phyloP scores from a whole-genome alignment of 768 basidiomycete species.

The Chlorophyllum brunneum region DNA sequence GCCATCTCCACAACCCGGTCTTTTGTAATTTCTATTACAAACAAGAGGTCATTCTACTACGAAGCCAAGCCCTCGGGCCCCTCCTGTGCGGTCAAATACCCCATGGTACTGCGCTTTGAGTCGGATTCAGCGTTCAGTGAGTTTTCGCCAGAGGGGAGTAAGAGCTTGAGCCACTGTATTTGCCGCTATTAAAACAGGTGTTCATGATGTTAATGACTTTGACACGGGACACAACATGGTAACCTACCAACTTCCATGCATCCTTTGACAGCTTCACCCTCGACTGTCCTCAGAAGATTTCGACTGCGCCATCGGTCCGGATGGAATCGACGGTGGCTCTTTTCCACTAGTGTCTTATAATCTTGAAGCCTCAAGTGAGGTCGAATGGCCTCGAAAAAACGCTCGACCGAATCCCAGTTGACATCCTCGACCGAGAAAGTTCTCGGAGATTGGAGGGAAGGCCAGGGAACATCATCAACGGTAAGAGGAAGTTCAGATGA shows the following conservation, averaged over 20 bases:
- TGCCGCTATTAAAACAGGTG: constrained; percentile 28
- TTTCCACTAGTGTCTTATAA: constrained; percentile 62
- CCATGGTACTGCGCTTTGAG: too few relatives aligned
- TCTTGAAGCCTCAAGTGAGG: constrained; percentile 54
- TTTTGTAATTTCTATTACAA: too few relatives aligned
- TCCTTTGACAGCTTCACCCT: constrained; percentile 52
- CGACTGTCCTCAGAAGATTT: constrained; percentile 53
- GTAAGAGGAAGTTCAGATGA: constrained; percentile 46
- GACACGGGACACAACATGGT: background rate
- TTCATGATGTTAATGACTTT: background rate
- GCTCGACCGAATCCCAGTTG: constrained; percentile 67
- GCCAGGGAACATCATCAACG: constrained; percentile 73
- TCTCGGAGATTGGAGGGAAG: constrained; percentile 53
- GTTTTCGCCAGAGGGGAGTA: constrained; percentile 61
- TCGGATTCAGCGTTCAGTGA: constrained; percentile 4
- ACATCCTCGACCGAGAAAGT: constrained; percentile 59
- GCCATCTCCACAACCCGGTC: too few relatives aligned
- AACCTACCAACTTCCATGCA: constrained; percentile 64
- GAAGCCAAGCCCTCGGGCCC: too few relatives aligned
- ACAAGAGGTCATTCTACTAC: too few relatives aligned
- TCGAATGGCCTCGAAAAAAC: constrained; percentile 58
- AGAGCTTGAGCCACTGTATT: constrained; percentile 73
- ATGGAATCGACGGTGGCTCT: constrained; percentile 72
- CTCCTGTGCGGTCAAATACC: too few relatives aligned
- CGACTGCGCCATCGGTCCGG: constrained; percentile 77